Conservation (phyloP, 352 stramenopile genomes). For the Phytophthora tentaculata region DNA sequence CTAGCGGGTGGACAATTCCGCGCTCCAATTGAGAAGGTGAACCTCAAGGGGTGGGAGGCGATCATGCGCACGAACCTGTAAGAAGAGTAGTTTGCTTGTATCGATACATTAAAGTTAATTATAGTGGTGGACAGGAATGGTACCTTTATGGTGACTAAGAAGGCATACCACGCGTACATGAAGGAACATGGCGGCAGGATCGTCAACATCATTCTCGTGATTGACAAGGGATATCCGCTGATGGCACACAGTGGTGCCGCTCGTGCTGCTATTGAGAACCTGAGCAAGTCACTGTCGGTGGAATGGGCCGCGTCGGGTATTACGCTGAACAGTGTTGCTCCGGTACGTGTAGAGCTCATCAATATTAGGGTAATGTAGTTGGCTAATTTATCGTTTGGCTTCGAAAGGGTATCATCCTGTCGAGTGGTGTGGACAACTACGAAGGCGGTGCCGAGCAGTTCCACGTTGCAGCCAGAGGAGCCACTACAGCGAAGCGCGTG, state of each 20-base stretch:
- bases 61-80: conserved; percentile 94
- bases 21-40: conserved; percentile 88
- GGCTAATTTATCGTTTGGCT: no score
- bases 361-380: no score
- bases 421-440: conserved; percentile 90
- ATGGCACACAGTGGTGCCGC: conserved; percentile 93
- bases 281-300: conserved; percentile 93
- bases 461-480: conserved; percentile 73
- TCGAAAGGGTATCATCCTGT: conserved; percentile 85
- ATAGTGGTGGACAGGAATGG: conserved; percentile 58
- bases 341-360: no score
- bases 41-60: conserved; percentile 90
- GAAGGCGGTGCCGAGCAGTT: conserved; percentile 88
- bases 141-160: conserved; percentile 93
- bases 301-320: conserved; percentile 94
- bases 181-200: conserved; percentile 93
- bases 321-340: conserved; percentile 94
- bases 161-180: conserved; percentile 94
- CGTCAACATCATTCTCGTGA: conserved; percentile 95
- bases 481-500: conserved; percentile 89
- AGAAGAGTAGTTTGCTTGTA: background rate
- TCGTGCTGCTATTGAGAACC: conserved; percentile 93
- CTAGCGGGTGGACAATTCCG: conserved; percentile 93
- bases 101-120: background rate
- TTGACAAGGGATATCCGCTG: conserved; percentile 93